Base-by-base conservation (phyloP, 306 rosid species). In the Sechiopsis laciniata region DNA sequence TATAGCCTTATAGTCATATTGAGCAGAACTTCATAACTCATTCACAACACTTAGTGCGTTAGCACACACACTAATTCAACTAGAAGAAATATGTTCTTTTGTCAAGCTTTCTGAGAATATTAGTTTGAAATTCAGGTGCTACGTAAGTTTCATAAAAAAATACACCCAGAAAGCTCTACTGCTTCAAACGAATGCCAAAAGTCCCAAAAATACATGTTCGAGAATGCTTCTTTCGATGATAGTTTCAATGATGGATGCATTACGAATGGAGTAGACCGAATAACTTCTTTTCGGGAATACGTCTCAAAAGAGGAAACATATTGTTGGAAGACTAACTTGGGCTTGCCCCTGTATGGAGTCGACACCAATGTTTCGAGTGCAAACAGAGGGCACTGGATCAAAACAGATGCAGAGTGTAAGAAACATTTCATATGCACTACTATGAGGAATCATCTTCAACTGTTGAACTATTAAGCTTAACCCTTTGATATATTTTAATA, bases 321-420 rank as follows among this genome's bases (percentile, higher is more conserved):
- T 69, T 22, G 58, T 75, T 56, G 73, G 52, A 78, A 76, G 79
- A 78, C 76, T 81, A 63, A 77, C 68, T 70, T 82, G 82, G 79
- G 81, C 73, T 80, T 82, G 46, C 78, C 87, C 19, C 89, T 78
- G 52, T 54, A 74, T 51, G 83, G 78, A 51, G 70, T 73, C 53
- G 78, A 57, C 63, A 71, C 82, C 77, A 75, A 80, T 54, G 75
- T 82, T 74, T 74, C 82, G 35, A 82, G 80, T 58, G 85, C 84
- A 78, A 87, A 83, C 50, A 83, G 55, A 60, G 99, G 84, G 83
- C 91, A 89, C 75, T 94, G 99, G 99, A 91, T 94, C 82, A 94
- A 83, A 78, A 91, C 96, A 78, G 97, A 94, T 69, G 85, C 87
- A 24, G 95, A 94, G 76, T 94, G 99, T 91, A 89, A 91, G 99